A percentile compares a stretch with the other conserved stretches of the same genome.
Evolutionary conservation across 1,139 yeast genomes (phyloP).

Genomic region (Hansenula lynferdii): DNA sequence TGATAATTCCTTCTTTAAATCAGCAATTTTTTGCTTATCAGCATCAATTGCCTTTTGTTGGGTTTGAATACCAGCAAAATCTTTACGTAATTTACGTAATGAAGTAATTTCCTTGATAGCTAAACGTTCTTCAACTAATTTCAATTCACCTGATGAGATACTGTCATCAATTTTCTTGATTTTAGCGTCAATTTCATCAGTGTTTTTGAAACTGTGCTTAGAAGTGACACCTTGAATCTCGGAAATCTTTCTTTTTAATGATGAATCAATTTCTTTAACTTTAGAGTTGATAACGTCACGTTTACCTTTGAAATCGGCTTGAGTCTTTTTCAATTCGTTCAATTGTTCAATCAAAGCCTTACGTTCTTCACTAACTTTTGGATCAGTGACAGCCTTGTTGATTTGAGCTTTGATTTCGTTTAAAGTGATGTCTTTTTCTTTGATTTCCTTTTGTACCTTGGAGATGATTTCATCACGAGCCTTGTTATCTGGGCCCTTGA

Average conservation of each 20-base stretch:
- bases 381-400: conserved; percentile 34
- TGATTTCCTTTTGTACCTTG: conserved; percentile 61
- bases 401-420: conserved; percentile 28
- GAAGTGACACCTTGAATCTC: conserved; percentile 67
- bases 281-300: conserved; percentile 68
- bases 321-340: conserved; percentile 59
- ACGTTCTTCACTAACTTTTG: conserved; percentile 44
- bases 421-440: conserved; percentile 52
- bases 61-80: conserved; percentile 68
- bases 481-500: conserved; percentile 73
- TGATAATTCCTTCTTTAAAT: conserved; percentile 65
- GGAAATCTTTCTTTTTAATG: conserved; percentile 68
- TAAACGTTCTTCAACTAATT: conserved; percentile 90
- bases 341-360: conserved; percentile 63
- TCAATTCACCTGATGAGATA: conserved; percentile 75
- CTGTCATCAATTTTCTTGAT: conserved; percentile 65
- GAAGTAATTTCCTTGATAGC: conserved; percentile 80
- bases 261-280: conserved; percentile 65
- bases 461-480: conserved; percentile 53
- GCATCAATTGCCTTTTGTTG: conserved; percentile 77
- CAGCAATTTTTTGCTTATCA: conserved; percentile 73
- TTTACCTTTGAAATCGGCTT: conserved; percentile 65
- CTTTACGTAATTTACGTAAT: conserved; percentile 78
- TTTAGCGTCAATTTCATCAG: conserved; percentile 75
- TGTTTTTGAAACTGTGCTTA: conserved; percentile 63